A percentile compares a stretch with the other conserved stretches of the same genome.
These are phyloP conservation scores for Suhomyces sp. DNA, from an alignment of 805 yeast genomes.

Conservation along the genomic window DNA sequence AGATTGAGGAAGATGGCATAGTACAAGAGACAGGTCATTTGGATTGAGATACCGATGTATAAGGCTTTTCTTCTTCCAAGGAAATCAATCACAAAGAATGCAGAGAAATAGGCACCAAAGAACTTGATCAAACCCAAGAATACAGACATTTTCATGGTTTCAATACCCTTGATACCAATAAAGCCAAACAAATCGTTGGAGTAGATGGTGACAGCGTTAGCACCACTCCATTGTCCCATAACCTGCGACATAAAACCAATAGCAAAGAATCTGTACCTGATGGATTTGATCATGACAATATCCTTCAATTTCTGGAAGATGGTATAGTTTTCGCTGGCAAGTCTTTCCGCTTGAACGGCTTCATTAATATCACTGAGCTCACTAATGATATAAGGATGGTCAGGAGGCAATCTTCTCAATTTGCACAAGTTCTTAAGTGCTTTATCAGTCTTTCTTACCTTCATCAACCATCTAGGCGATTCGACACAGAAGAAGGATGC, in stretches of 20 bases:
- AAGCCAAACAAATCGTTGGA: constrained; percentile 50
- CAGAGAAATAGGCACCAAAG: constrained; percentile 46
- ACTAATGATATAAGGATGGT: constrained; percentile 49
- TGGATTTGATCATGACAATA: constrained; percentile 35
- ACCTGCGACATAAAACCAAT: constrained; percentile 45
- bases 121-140: constrained; percentile 56
- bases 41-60: constrained; percentile 49
- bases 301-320: constrained; percentile 28
- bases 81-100: constrained; percentile 54
- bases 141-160: constrained; percentile 48
- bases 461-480: constrained; percentile 53
- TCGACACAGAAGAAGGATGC: constrained; percentile 47
- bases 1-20: constrained; percentile 47
- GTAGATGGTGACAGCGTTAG: constrained; percentile 55
- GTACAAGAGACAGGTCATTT: constrained; percentile 42
- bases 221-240: constrained; percentile 61
- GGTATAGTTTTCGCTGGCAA: constrained; percentile 18
- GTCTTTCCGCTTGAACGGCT: constrained; percentile 38
- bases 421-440: constrained; percentile 41
- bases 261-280: constrained; percentile 45
- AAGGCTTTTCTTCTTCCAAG: constrained; percentile 52
- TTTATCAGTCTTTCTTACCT: constrained; percentile 38
- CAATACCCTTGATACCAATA: constrained; percentile 46
- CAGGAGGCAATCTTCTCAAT: constrained; percentile 44
- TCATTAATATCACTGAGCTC: constrained; percentile 54